Evolutionary conservation across 2,329 filamentous ascomycete genomes (phyloP), one percentile per base, ranked within the genome.

Genomic region (Grosmannia huntii): DNA sequence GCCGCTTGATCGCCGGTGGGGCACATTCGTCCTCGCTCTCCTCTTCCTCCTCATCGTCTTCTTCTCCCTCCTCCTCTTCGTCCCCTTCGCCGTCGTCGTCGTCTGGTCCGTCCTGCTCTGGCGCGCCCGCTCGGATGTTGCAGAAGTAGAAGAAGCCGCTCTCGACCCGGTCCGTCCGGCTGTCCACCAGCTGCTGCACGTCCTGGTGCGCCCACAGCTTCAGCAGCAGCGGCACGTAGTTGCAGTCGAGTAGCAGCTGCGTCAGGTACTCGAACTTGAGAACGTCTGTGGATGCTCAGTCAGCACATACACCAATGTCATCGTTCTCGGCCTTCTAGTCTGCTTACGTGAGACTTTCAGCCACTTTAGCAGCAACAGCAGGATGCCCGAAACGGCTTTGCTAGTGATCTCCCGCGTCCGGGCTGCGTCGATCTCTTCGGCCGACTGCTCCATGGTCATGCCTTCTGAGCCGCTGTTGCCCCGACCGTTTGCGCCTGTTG

Each of bases 131-230:
- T 67, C 82, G 21, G 83, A 89, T 64, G 63, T 89, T 89, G 70
- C 92, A 97, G 71, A 95, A 95, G 63, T 87, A 82, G 71, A 96
- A 99, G 73, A 97, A 96, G 67, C 88, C 92, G 56, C 90, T 79
- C 64, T 95, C 89, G 55, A 88, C 79, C 41, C 88, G 82, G 68
- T 96, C 91, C 60, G 87, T 87, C 67, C 85, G 87, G 71, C 87
- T 90, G 64, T 95, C 90, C 36, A 96, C 87, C 4, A 91, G 83
- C 67, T 90, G 87, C 64, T 96, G 92, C 41, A 96, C 84, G 63
- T 99, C 95, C 70, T 96, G 91, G 67, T 96, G 86, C 55, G 92
- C 90, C 69, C 96, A 91, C 54, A 96, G 82, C 73, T 97, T 97
- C 36, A 99, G 75, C 27, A 96, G 87, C 33, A 99, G 76, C 0